phyloP scores from a whole-genome alignment of 805 yeast species.

The Saccharomycopsis sp. region DNA sequence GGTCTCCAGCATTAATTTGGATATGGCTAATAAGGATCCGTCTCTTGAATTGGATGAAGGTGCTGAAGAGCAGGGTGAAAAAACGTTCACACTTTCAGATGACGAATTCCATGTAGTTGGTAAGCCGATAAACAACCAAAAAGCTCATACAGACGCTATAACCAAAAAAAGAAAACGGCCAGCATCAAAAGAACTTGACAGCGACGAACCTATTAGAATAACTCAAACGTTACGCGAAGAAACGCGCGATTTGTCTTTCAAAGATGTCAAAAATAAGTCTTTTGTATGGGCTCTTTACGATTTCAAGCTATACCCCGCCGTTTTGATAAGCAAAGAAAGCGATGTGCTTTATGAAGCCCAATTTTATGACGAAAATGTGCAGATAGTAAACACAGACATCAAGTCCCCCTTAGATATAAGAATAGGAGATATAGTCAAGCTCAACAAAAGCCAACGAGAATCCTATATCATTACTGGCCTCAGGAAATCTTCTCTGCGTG shows the following conservation, averaged over 20 bases:
- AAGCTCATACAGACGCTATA: background rate
- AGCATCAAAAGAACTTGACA: slow-evolving; percentile 3
- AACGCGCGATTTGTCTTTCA: slow-evolving; percentile 22
- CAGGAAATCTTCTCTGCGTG: slow-evolving; percentile 21
- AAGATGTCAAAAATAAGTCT: slow-evolving; percentile 25
- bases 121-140: background rate
- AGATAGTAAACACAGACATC: slow-evolving; percentile 32
- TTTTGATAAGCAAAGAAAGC: slow-evolving; percentile 25
- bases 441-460: slow-evolving; percentile 27
- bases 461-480: slow-evolving; percentile 43
- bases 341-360: slow-evolving; percentile 31
- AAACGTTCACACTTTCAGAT: slow-evolving; percentile 1
- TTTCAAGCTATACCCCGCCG: slow-evolving; percentile 46
- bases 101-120: background rate
- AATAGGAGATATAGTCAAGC: slow-evolving; percentile 47
- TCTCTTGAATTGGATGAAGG: background rate
- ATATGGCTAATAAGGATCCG: slow-evolving; percentile 4
- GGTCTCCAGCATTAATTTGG: background rate
- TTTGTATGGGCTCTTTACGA: slow-evolving; percentile 52
- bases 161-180: background rate
- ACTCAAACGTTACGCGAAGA: slow-evolving; percentile 7
- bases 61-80: background rate
- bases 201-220: background rate
- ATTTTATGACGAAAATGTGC: slow-evolving; percentile 34
- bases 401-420: slow-evolving; percentile 43